Evolutionary conservation across 345 rosid genomes (phyloP).

Genomic region (Erodium maritimum): DNA sequence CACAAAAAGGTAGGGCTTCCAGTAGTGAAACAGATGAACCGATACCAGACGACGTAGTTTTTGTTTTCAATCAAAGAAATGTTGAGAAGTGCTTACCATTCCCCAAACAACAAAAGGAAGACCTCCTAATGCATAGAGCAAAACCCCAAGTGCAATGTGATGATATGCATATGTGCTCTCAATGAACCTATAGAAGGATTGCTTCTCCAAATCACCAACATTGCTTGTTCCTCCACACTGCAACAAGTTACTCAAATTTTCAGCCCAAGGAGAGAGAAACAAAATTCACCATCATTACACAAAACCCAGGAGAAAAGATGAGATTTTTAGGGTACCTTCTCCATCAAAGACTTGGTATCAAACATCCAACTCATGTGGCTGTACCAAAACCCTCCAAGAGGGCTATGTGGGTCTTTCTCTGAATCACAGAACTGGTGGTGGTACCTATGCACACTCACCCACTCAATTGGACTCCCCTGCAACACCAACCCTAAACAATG

Average conservation of each 20-base stretch:
- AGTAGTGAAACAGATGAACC: background rate
- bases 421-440: conserved; percentile 87
- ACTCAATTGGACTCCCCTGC: conserved; percentile 70
- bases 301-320: background rate
- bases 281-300: no score
- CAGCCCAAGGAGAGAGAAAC: background rate
- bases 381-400: conserved; percentile 85
- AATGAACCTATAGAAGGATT: conserved; percentile 4
- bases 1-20: no score
- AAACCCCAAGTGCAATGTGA: no score
- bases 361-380: conserved; percentile 86
- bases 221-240: conserved; percentile 77
- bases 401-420: conserved; percentile 88
- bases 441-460: conserved; percentile 93
- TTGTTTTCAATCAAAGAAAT: conserved; percentile 28
- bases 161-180: no score
- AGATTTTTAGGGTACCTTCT: conserved; percentile 33
- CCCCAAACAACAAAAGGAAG: no score
- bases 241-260: background rate
- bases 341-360: conserved; percentile 33
- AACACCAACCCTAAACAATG: background rate
- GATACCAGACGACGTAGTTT: no score
- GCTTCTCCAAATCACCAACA: conserved; percentile 76
- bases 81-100: no score
- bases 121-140: no score